Conservation (phyloP, 2,329 filamentous ascomycete genomes). For the Bipolaris zeicola region DNA sequence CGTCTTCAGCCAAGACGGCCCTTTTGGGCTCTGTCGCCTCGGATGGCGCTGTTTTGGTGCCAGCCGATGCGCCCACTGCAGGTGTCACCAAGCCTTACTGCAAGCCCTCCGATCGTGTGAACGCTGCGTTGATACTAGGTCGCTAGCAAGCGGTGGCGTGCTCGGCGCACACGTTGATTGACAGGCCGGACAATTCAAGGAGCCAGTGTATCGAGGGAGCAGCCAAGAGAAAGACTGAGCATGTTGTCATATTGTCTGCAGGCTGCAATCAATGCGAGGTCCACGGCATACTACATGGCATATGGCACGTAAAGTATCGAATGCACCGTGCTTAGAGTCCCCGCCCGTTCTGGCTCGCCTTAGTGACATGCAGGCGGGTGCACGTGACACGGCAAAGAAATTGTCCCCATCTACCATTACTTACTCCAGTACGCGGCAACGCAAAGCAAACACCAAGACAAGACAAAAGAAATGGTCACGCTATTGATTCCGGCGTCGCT, state of each 20-base stretch:
- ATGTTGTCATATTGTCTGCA: background rate
- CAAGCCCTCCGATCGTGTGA: background rate
- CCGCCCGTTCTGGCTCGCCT: no score
- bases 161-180: background rate
- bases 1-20: conserved; percentile 21
- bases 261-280: conserved; percentile 22
- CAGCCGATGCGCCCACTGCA: conserved; percentile 18
- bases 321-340: no score
- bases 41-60: conserved; percentile 2
- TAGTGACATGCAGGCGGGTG: background rate
- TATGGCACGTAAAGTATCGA: no score
- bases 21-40: conserved; percentile 19
- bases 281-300: background rate
- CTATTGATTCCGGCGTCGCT: background rate
- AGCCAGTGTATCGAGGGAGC: no score
- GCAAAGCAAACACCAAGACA: background rate
- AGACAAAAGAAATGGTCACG: conserved; percentile 1
- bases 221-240: background rate
- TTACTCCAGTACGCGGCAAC: background rate
- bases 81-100: conserved; percentile 2
- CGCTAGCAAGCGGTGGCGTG: background rate
- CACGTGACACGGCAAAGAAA: conserved; percentile 3
- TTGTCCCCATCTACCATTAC: background rate
- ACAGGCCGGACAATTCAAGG: background rate
- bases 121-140: background rate